phyloP scores from a whole-genome alignment of 2,329 filamentous ascomycete genomes.

The Ophioceras dolichostomum region DNA sequence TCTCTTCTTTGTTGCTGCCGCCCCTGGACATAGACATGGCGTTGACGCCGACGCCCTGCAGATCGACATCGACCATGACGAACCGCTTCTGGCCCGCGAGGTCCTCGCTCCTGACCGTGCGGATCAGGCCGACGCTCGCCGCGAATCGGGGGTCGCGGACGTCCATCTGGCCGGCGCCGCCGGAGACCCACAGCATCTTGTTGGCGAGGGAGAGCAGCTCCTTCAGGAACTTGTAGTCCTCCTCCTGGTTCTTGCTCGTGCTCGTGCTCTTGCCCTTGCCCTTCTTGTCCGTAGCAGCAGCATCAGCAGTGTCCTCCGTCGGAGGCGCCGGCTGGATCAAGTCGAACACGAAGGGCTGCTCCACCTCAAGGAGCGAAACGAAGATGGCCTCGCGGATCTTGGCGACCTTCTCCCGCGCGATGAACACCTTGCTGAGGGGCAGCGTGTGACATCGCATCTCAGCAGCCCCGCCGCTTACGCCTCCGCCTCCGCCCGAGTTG shows the following conservation, averaged over 20 bases:
- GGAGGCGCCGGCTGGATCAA: too few species aligned
- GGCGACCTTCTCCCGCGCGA: too few species aligned
- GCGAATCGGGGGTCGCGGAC: constrained; percentile 20
- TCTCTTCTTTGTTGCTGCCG: background rate
- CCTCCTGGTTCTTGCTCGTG: too few species aligned
- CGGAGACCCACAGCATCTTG: constrained; percentile 35
- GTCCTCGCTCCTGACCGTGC: constrained; percentile 37
- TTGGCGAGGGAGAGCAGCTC: constrained; percentile 25
- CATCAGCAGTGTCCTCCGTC: too few species aligned
- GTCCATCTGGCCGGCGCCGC: constrained; percentile 26
- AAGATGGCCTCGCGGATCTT: constrained; percentile 12
- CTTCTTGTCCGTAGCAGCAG: too few species aligned
- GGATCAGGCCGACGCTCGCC: constrained; percentile 30
- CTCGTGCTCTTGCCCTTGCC: too few species aligned
- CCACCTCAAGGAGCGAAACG: constrained; percentile 33
- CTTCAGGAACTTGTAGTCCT: too few species aligned
- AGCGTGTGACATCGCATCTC: too few species aligned
- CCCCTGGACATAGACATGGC: too few species aligned
- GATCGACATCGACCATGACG: constrained; percentile 27
- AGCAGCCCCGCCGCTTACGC: too few species aligned
- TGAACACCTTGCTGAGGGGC: background rate
- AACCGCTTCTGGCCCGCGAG: constrained; percentile 27
- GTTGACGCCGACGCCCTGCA: too few species aligned
- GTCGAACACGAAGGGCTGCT: constrained; percentile 19
- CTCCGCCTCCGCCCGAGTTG: too few species aligned